Evolutionary conservation across 176 grass and related monocot species (phyloP), one percentile per base, ranked within the genome.

Genomic region (Aegilops sharonensis): DNA sequence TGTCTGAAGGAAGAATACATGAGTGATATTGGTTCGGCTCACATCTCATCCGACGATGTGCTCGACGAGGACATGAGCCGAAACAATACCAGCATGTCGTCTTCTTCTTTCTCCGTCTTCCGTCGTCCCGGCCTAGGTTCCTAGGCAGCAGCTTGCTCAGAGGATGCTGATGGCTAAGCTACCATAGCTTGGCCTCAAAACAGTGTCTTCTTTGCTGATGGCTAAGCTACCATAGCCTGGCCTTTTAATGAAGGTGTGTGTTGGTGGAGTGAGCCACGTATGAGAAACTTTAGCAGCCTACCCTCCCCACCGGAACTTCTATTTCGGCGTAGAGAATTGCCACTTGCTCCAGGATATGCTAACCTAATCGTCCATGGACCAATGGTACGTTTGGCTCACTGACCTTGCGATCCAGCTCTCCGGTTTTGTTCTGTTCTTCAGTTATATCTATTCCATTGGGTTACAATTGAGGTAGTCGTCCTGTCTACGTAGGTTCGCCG

Each of bases 1-100:
- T 3, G 3, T 78, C n/a, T 62, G 90, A 86, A 92, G 86, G 83
- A 93, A 91, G 86, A 85, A 77, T 88, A 91, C 89, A 93, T 84
- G 86, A 84, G 86, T 93, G 92, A 91, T 91, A 93, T 93, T 91
- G 92, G 83, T 91, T 81, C 92, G 89, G 89, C 92, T 93, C 89
- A 79, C 79, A 79, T 93, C 88, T 71, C 66, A 48, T 76, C 78
- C 23, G 21, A 21, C 24, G 36, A 67, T 23, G 40, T 45, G 12
- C 18, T 81, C 37, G 57, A 31, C 74, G 37, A 81, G 65, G 86
- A 88, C 74, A 76, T 88, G 92, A 93, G 83, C 92, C 89, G 89
- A 72, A 73, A 72, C 88, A 93, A 93, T 90, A 90, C 30, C 88
- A 18, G 82, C 91, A 90, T 93, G 89, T 93, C 86, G 10, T 91